phyloP scores from a whole-genome alignment of 306 rosid species.

The Rubus idaeus region DNA sequence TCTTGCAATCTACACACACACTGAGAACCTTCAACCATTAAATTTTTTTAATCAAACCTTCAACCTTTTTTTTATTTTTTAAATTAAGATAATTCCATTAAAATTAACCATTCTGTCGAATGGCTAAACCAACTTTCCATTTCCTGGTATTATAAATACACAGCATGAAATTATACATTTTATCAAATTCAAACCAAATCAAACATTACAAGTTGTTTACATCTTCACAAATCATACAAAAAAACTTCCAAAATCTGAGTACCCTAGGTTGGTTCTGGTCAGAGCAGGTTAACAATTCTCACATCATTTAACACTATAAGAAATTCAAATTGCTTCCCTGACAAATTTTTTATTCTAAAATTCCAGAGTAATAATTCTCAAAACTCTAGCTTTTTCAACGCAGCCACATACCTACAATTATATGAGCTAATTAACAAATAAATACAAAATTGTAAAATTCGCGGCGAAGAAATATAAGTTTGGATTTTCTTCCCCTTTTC shows the following conservation, averaged over 20 bases:
- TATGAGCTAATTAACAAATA: background rate
- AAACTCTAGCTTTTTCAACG: background rate
- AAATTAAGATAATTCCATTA: background rate
- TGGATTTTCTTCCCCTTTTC: too few species aligned
- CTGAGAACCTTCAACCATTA: too few species aligned
- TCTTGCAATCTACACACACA: too few species aligned
- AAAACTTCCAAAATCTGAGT: background rate
- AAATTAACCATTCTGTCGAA: background rate
- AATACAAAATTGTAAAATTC: too few species aligned
- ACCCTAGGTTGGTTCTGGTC: background rate
- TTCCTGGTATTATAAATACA: background rate
- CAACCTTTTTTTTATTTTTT: background rate
- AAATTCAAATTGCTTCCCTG: background rate
- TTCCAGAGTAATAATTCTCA: too few species aligned
- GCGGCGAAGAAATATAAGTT: background rate
- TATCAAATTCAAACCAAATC: background rate
- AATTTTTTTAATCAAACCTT: background rate
- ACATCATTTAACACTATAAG: background rate
- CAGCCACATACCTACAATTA: background rate
- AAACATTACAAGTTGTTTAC: background rate
- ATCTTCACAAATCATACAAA: background rate
- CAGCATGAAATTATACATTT: background rate
- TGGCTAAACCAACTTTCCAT: background rate
- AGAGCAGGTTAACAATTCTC: background rate
- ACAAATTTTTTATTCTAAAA: background rate